Evolutionary conservation across 129 eudicot species (phyloP).

Genomic region (Centella asiatica): DNA sequence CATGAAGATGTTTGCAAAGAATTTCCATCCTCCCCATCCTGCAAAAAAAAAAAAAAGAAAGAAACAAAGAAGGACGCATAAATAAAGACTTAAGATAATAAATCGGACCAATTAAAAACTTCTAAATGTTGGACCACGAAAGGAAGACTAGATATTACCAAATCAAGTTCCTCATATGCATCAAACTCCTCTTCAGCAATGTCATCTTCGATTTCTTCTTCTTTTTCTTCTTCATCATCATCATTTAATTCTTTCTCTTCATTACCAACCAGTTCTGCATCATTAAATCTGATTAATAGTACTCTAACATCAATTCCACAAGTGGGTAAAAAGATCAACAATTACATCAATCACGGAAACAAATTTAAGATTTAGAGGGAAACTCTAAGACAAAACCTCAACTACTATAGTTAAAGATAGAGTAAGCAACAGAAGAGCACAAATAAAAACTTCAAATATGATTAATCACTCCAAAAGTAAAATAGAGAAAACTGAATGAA

Average conservation of each 20-base stretch:
- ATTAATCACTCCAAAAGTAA: background rate
- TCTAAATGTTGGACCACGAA: background rate
- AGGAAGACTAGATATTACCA: conserved; percentile 24
- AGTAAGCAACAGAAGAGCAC: background rate
- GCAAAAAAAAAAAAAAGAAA: conserved; percentile 12
- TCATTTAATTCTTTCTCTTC: conserved; percentile 53
- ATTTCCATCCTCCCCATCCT: conserved; percentile 48
- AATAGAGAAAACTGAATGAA: background rate
- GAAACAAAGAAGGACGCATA: background rate
- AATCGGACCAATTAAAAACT: background rate
- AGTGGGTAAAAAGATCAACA: background rate
- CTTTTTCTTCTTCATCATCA: conserved; percentile 36
- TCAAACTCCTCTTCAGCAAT: conserved; percentile 54
- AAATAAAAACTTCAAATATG: background rate
- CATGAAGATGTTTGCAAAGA: conserved; percentile 42
- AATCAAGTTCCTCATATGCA: conserved; percentile 31
- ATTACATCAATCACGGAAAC: background rate
- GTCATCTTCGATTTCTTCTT: conserved; percentile 61
- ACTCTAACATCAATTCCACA: background rate
- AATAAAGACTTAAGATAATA: background rate
- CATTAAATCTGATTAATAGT: conserved; percentile 1
- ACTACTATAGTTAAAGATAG: too few relatives aligned
- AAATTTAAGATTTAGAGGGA: background rate
- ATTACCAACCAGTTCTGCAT: conserved; percentile 34
- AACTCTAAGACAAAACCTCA: background rate